These are phyloP conservation scores for Rhododendron griersonianum DNA, from an alignment of 148 eudicot genomes.

Conservation along the genomic window DNA sequence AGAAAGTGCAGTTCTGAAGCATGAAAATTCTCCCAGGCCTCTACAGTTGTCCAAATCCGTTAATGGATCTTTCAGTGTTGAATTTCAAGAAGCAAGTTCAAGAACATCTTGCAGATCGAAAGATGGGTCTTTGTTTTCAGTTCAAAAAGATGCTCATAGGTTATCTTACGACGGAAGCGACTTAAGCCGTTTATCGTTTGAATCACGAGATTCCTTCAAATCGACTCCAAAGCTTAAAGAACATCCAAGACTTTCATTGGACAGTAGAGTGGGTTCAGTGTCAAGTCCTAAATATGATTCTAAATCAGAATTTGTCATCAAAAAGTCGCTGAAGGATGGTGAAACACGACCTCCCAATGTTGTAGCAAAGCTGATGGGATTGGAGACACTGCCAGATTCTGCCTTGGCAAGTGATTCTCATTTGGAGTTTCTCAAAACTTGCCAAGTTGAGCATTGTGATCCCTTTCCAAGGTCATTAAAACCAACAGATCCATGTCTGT, in stretches of 20 bases:
- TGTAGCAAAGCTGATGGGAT: conserved; percentile 92
- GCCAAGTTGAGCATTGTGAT: conserved; percentile 29
- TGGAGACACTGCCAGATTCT: conserved; percentile 57
- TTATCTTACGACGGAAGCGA: conserved; percentile 80
- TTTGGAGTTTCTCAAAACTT: conserved; percentile 34
- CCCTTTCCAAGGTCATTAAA: conserved; percentile 29
- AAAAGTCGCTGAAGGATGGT: conserved; percentile 26
- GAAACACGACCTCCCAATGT: conserved; percentile 60
- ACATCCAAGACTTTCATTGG: conserved; percentile 72
- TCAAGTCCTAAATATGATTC: conserved; percentile 27
- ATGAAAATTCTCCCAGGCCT: conserved; percentile 64
- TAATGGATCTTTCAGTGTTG: conserved; percentile 10
- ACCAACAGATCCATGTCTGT: not conserved
- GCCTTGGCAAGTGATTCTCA: conserved; percentile 22
- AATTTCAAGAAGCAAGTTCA: conserved; percentile 24
- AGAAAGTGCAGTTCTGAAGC: conserved; percentile 27
- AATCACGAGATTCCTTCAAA: conserved; percentile 25
- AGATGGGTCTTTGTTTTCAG: conserved; percentile 39
- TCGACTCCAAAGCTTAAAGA: conserved; percentile 43
- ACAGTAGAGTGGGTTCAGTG: conserved; percentile 53
- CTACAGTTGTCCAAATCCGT: conserved; percentile 19
- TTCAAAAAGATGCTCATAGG: conserved; percentile 45
- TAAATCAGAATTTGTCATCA: conserved; percentile 26
- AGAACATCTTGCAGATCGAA: conserved; percentile 39
- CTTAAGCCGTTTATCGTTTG: conserved; percentile 30